Percentiles rank a stretch among this genome's conserved stretches.
Conservation (phyloP, 2,329 filamentous ascomycete genomes). For the Calonectria hawksworthii region DNA sequence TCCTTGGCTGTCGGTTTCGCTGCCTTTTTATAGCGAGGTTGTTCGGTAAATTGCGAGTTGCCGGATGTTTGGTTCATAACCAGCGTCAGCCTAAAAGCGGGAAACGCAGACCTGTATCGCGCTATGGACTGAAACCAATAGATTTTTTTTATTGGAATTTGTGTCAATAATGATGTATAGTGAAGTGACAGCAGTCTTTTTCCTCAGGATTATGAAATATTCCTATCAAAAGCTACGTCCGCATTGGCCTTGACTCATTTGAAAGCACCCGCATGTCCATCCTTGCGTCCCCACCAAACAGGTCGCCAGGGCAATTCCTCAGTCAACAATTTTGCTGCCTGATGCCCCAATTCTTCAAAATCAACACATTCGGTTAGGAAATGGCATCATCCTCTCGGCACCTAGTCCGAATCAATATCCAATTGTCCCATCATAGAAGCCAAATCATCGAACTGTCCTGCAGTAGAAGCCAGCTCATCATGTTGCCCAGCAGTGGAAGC, state of each 20-base stretch:
- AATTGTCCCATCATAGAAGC: not conserved
- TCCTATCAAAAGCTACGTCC: not conserved
- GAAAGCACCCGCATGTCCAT: not conserved
- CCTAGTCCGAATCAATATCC: not conserved
- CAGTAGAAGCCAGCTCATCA: not conserved
- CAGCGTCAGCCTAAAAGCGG: not conserved
- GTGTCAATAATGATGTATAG: not conserved
- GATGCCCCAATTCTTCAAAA: no score
- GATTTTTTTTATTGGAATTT: not conserved
- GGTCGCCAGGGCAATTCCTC: not conserved
- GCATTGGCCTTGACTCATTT: not conserved
- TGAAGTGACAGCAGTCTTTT: not conserved
- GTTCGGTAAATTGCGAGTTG: not conserved
- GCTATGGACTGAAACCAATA: not conserved
- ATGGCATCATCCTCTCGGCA: not conserved
- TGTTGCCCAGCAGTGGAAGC: not conserved
- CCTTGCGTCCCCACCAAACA: not conserved
- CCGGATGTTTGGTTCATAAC: not conserved
- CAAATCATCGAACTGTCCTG: not conserved
- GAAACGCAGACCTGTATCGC: not conserved
- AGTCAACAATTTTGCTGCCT: not conserved
- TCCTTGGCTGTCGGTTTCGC: not conserved
- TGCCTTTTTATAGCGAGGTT: slow-evolving; percentile 6
- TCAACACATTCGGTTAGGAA: not conserved
- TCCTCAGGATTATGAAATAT: no score